phyloP scores from a whole-genome alignment of 2,329 filamentous ascomycete genomes.

The Magnaporthiopsis incrustans region DNA sequence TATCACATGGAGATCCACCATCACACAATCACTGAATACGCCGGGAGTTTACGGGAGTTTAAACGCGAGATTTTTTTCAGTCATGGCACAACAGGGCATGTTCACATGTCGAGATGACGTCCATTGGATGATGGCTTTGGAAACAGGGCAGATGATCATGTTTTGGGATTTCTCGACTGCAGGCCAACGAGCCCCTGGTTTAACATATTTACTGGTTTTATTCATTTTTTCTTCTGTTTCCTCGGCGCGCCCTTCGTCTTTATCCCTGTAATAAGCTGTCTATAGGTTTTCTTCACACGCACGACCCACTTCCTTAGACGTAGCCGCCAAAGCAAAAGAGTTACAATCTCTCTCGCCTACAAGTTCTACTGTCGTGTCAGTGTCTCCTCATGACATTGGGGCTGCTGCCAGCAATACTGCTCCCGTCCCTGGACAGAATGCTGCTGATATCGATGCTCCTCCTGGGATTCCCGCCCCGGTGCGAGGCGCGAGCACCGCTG shows the following conservation, averaged over 20 bases:
- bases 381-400: conserved; percentile 34
- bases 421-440: conserved; percentile 48
- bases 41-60: not conserved
- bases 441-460: conserved; percentile 51
- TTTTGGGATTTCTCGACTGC: not conserved
- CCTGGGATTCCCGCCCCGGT: conserved; percentile 15
- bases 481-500: conserved; percentile 10
- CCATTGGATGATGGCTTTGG: not conserved
- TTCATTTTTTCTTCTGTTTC: not conserved
- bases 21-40: not conserved
- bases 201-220: not conserved
- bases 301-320: not conserved
- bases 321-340: not conserved
- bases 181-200: not conserved
- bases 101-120: not conserved
- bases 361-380: not conserved
- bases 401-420: conserved; percentile 48
- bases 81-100: not conserved
- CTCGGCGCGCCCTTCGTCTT: not conserved
- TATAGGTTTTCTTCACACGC: not conserved
- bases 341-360: not conserved
- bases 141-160: not conserved
- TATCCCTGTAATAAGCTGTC: not conserved
- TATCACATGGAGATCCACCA: not conserved
- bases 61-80: not conserved